Evolutionary conservation across 2,329 filamentous ascomycete genomes (phyloP).

Genomic region (Pseudohalonectria lignicola): DNA sequence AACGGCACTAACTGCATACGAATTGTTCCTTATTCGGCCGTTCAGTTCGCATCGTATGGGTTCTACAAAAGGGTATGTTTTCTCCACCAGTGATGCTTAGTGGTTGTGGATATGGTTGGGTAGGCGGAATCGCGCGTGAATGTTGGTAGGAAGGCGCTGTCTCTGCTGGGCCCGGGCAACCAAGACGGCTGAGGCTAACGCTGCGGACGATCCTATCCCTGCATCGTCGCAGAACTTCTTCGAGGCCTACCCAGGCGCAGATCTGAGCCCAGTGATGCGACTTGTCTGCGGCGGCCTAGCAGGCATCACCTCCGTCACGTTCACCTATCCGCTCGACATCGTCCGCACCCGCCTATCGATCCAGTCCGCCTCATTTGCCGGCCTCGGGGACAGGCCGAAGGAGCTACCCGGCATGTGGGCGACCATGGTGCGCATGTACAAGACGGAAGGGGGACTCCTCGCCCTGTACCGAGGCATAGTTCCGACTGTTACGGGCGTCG

Average conservation of each 20-base stretch:
- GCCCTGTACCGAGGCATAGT: slow-evolving; percentile 93
- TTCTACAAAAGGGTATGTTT: slow-evolving; percentile 88
- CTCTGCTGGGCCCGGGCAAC: no score
- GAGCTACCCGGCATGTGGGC: slow-evolving; percentile 87
- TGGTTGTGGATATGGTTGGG: no score
- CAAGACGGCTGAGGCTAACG: no score
- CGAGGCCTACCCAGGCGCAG: slow-evolving; percentile 62
- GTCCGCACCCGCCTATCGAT: slow-evolving; percentile 92
- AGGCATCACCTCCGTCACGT: slow-evolving; percentile 88
- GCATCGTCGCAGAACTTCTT: slow-evolving; percentile 60
- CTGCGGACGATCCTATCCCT: no score
- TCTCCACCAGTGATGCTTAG: no score
- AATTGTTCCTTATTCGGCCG: slow-evolving; percentile 95
- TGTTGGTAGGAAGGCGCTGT: no score
- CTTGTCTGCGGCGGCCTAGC: slow-evolving; percentile 85
- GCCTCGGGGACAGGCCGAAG: slow-evolving; percentile 50
- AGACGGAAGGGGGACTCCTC: slow-evolving; percentile 70
- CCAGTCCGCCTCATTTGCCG: slow-evolving; percentile 91
- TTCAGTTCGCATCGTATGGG: slow-evolving; percentile 97
- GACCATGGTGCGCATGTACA: slow-evolving; percentile 77
- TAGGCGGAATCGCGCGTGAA: no score
- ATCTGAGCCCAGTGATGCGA: slow-evolving; percentile 62
- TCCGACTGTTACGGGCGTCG: slow-evolving; percentile 88
- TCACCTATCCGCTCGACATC: slow-evolving; percentile 95
- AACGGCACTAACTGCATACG: slow-evolving; percentile 98